Base-by-base conservation (phyloP, 1,139 yeast species). In the Nakaseomyces nivariensis region DNA sequence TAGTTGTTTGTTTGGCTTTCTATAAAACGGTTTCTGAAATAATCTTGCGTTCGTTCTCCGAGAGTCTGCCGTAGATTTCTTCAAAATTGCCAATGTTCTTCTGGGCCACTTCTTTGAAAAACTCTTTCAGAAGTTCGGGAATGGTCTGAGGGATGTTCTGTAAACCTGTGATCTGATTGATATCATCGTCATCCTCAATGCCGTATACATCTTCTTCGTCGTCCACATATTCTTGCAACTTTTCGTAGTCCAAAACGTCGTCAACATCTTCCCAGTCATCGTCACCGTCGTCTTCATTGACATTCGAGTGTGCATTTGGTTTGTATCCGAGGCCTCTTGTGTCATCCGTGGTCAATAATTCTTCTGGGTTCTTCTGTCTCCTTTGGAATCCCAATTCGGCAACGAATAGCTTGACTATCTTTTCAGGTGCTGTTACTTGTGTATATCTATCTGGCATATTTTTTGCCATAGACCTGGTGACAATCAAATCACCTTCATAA, bases 201-300 rank as follows among this genome's bases (percentile, higher is more conserved):
- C 55, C 60, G 17, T 57, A 60, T 33, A 58, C 56, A n/a, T 58
- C 54, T 26, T 49, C 51, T 7, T 60, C 63, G 33, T 62, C 64
- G 25, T 77, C 81, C 0, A 75, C 76, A 53, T 77, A 79, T 22
- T 77, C 72, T 57, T 76, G 75, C 51, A 82, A 65, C 56, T 79
- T 80, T 24, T 78, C 82, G 59, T 72, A 81, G 43, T 78, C 75
- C 2, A 85, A 77, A 1, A 77, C 81, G 1, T 82, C 86, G 43
- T 84, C 90, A 58, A 85, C 70, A 60, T 87, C 95, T 62, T 88
- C 96, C 94, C 96, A 89, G 0, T 76, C 87, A 13, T 70, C 81
- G n/a, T 68, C 81, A 1, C 65, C 77, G 1, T 56, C 74, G 0
- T 59, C 72, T 2, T 58, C 68, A 4, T 55, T 59, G 1, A 56